Evolutionary conservation across 1,139 yeast genomes (phyloP).

Genomic region (Lodderomyces beijingensis): DNA sequence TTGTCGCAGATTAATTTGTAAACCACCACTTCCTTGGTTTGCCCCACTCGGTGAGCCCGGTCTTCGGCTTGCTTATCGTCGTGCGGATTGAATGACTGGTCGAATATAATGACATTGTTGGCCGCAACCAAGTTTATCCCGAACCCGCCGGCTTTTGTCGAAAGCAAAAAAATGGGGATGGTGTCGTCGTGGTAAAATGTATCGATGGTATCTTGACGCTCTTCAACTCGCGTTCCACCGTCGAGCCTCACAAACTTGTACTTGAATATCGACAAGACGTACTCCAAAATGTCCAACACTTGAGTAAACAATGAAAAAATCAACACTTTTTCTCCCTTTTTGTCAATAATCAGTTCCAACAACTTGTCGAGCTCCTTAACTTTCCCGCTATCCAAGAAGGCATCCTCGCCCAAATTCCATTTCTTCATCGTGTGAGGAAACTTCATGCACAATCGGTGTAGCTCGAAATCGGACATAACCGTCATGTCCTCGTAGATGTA

Average conservation of each 20-base stretch:
- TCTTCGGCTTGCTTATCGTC: conserved; percentile 99
- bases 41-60: conserved; percentile 97
- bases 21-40: conserved; percentile 80
- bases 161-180: conserved; percentile 80
- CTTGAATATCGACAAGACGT: conserved; percentile 59
- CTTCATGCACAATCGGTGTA: conserved; percentile 66
- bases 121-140: conserved; percentile 97
- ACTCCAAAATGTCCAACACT: conserved; percentile 81
- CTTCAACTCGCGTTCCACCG: conserved; percentile 91
- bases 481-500: conserved; percentile 91
- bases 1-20: conserved; percentile 67
- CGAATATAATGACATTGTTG: conserved; percentile 84
- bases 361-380: conserved; percentile 52
- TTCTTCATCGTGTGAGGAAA: conserved; percentile 63
- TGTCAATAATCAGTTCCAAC: conserved; percentile 52
- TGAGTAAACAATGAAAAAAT: conserved; percentile 92
- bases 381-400: conserved; percentile 78
- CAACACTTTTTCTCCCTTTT: conserved; percentile 73
- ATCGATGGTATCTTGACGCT: conserved; percentile 89
- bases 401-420: conserved; percentile 51
- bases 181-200: conserved; percentile 76
- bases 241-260: conserved; percentile 82
- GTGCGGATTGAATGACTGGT: conserved; percentile 94
- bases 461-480: conserved; percentile 91
- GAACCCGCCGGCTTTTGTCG: conserved; percentile 97